phyloP scores from a whole-genome alignment of 495 filamentous ascomycete species.

The Pyrenula massariospora region DNA sequence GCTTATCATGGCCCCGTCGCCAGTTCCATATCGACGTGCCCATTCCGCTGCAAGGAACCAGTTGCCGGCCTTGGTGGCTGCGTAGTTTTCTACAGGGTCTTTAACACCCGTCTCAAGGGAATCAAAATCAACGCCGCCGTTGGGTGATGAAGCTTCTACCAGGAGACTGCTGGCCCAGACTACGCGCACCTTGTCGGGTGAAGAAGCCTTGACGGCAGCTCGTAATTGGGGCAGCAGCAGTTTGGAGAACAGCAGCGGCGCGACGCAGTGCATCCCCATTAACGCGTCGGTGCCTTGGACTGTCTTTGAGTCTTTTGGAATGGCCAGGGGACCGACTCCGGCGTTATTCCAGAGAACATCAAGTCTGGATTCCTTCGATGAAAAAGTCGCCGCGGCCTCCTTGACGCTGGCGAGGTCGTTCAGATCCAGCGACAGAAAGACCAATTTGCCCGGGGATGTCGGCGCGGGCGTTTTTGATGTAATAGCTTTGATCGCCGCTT shows the following conservation, averaged over 20 bases:
- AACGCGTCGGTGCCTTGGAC: conserved; percentile 27
- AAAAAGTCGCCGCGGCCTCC: conserved; percentile 23
- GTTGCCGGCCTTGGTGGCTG: conserved; percentile 28
- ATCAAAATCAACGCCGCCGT: conserved; percentile 8
- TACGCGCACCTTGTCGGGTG: conserved; percentile 14
- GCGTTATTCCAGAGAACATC: conserved; percentile 41
- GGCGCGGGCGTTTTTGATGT: conserved; percentile 19
- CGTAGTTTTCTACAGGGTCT: conserved; percentile 21
- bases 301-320: too few species aligned
- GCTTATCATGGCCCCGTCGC: conserved; percentile 14
- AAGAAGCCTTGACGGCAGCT: conserved; percentile 7
- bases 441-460: conserved; percentile 18
- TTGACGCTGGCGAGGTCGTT: conserved; percentile 33
- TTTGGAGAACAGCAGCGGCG: conserved; percentile 19
- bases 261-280: conserved; percentile 26
- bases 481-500: conserved; percentile 17
- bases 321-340: too few species aligned
- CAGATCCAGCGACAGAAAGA: conserved; percentile 30
- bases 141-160: conserved; percentile 14
- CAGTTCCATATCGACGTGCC: conserved; percentile 15
- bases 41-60: conserved; percentile 25
- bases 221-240: conserved; percentile 16
- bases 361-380: conserved; percentile 24
- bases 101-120: conserved; percentile 11
- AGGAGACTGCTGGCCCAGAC: conserved; percentile 19